Percentiles rank a stretch among this genome's conserved stretches.
These are phyloP conservation scores for Fusarium tupiense DNA, from an alignment of 2,329 filamentous ascomycete genomes.

Conservation along the genomic window DNA sequence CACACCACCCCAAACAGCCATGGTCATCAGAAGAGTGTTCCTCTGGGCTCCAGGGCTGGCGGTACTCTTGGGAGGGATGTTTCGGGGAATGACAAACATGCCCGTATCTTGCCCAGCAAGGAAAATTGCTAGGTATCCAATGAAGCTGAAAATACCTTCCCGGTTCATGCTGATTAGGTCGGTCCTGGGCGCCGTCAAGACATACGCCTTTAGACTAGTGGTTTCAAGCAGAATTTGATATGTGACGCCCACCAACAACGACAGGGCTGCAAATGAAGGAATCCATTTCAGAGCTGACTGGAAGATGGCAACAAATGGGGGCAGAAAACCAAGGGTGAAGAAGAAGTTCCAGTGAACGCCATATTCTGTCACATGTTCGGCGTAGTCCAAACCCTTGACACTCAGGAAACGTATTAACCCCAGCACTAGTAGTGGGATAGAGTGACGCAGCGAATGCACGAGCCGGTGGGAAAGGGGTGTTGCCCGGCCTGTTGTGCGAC, in stretches of 20 bases:
- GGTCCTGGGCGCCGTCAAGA: constrained; percentile 82
- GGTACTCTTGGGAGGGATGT: constrained; percentile 55
- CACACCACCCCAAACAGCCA: constrained; percentile 70
- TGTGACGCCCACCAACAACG: constrained; percentile 71
- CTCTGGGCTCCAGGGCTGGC: constrained; percentile 58
- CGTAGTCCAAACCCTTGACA: constrained; percentile 95
- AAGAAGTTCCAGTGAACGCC: constrained; percentile 99
- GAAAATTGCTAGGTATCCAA: constrained; percentile 95
- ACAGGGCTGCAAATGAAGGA: constrained; percentile 80
- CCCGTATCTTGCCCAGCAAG: constrained; percentile 87
- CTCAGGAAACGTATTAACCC: constrained; percentile 84
- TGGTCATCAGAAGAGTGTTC: constrained; percentile 67
- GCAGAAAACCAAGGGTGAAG: constrained; percentile 90
- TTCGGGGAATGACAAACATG: constrained; percentile 77
- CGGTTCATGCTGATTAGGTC: constrained; percentile 89
- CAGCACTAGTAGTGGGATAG: constrained; percentile 81
- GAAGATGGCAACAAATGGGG: constrained; percentile 87
- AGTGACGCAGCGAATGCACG: constrained; percentile 76
- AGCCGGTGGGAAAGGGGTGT: constrained; percentile 68
- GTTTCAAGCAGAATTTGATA: constrained; percentile 83
- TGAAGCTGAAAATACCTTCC: constrained; percentile 94
- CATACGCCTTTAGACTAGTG: constrained; percentile 81
- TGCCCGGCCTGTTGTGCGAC: constrained; percentile 58
- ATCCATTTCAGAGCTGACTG: constrained; percentile 76
- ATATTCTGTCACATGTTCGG: constrained; percentile 96